Percentiles rank a stretch among this genome's conserved stretches.
These are phyloP conservation scores for Luvunga scandens DNA, from an alignment of 345 rosid species.

Conservation along the genomic window DNA sequence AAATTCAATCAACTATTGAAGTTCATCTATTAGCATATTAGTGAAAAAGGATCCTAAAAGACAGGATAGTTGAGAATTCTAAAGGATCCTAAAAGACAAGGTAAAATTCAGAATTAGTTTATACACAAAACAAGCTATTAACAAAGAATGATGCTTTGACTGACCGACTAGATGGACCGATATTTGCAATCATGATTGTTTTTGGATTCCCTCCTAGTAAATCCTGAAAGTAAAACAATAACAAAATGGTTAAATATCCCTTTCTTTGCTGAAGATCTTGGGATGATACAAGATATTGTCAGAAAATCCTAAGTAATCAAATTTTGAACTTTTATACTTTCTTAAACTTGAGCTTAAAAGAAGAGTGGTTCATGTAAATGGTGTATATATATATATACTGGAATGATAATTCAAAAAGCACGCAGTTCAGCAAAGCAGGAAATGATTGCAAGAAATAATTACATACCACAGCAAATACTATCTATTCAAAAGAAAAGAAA, in stretches of 20 bases:
- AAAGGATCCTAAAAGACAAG: background rate
- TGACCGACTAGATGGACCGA: constrained; percentile 90
- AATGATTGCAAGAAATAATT: background rate
- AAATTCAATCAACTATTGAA: background rate
- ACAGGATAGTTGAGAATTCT: background rate
- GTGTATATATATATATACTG: background rate
- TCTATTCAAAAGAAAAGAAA: background rate
- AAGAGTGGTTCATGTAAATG: background rate
- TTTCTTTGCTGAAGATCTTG: background rate
- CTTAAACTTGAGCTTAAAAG: background rate
- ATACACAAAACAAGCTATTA: background rate
- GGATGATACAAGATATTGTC: background rate
- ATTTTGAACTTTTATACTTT: background rate
- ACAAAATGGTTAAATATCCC: background rate
- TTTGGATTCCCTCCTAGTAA: constrained; percentile 96
- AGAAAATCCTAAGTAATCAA: background rate
- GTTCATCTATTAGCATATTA: background rate
- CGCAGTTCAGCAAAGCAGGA: background rate
- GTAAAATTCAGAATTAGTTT: no score
- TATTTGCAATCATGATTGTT: constrained; percentile 91
- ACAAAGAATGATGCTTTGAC: constrained; percentile 13
- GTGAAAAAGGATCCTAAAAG: background rate
- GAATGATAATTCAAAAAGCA: background rate
- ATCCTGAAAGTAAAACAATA: constrained; percentile 50
- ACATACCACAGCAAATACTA: background rate